These are phyloP conservation scores for Saccharomyces hybrid DNA, from an alignment of 1,139 yeast species.

Conservation along the genomic window DNA sequence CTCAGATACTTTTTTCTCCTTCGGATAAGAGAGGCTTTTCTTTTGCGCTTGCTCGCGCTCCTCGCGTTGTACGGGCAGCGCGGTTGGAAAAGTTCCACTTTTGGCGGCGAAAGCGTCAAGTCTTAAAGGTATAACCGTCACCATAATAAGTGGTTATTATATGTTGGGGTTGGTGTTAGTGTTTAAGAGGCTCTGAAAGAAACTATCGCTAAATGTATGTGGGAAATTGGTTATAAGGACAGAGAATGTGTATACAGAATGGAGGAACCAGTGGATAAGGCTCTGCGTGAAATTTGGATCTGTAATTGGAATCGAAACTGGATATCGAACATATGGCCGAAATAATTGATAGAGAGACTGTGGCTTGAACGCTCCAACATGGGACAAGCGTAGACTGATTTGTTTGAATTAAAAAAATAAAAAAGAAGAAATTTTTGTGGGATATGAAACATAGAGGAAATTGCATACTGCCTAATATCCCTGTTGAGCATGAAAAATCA, in stretches of 20 bases:
- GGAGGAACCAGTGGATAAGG: background rate
- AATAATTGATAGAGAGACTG: too few species aligned
- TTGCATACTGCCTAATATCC: too few species aligned
- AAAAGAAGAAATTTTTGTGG: too few species aligned
- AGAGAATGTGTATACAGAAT: background rate
- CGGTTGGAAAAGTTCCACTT: background rate
- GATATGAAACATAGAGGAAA: too few species aligned
- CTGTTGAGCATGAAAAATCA: too few species aligned
- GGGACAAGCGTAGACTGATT: too few species aligned
- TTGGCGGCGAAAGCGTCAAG: background rate
- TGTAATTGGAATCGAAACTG: background rate
- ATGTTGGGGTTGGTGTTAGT: background rate
- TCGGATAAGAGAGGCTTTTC: too few species aligned
- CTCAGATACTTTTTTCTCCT: too few species aligned
- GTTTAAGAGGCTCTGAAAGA: slow-evolving; percentile 5
- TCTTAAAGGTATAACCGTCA: background rate
- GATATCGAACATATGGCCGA: too few species aligned
- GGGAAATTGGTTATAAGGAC: background rate
- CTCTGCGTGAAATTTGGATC: background rate
- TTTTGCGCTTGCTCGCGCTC: background rate
- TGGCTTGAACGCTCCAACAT: too few species aligned
- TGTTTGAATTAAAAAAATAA: too few species aligned
- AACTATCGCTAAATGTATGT: slow-evolving; percentile 17
- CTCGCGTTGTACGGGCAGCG: background rate
- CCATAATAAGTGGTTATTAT: background rate